phyloP scores from a whole-genome alignment of 371 early-diverging fungal genomes.

The Sporodiniella umbellata region DNA sequence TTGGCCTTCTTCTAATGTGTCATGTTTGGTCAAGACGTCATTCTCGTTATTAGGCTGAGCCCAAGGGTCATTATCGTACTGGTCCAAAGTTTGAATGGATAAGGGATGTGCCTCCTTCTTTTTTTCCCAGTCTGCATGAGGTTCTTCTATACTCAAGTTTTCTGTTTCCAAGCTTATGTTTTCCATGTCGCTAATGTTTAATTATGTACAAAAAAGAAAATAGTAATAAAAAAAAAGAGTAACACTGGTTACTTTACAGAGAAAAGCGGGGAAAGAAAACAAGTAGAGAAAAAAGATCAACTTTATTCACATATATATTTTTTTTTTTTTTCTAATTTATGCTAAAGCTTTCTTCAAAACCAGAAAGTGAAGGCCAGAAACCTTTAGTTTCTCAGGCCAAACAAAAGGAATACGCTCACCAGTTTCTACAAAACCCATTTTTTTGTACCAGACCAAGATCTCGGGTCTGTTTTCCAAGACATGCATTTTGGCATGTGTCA shows the following conservation, averaged over 20 bases:
- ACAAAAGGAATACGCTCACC: constrained; percentile 38
- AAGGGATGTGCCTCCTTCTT: constrained; percentile 14
- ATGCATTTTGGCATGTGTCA: constrained; percentile 37
- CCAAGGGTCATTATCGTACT: constrained; percentile 13
- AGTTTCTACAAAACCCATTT: constrained; percentile 50
- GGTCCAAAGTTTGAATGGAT: constrained; percentile 4
- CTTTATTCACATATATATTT: not conserved
- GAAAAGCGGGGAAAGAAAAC: not conserved
- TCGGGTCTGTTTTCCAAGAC: constrained; percentile 50
- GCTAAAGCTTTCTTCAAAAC: constrained; percentile 24
- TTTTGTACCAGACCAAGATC: constrained; percentile 49
- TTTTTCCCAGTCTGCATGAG: not conserved
- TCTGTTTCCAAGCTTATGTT: constrained; percentile 9
- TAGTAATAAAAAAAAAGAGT: not conserved
- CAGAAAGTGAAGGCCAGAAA: constrained; percentile 27
- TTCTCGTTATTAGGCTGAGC: constrained; percentile 10
- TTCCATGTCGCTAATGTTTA: constrained; percentile 1
- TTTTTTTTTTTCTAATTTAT: not conserved
- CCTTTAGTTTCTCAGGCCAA: constrained; percentile 8
- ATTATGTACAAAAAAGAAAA: not conserved
- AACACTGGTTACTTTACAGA: too few species aligned
- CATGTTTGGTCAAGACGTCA: not conserved
- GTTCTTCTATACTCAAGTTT: not conserved
- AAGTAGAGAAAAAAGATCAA: constrained; percentile 1
- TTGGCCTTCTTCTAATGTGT: not conserved